Base-by-base conservation (phyloP, 257 asterid species). In the Nicotiana knightiana region DNA sequence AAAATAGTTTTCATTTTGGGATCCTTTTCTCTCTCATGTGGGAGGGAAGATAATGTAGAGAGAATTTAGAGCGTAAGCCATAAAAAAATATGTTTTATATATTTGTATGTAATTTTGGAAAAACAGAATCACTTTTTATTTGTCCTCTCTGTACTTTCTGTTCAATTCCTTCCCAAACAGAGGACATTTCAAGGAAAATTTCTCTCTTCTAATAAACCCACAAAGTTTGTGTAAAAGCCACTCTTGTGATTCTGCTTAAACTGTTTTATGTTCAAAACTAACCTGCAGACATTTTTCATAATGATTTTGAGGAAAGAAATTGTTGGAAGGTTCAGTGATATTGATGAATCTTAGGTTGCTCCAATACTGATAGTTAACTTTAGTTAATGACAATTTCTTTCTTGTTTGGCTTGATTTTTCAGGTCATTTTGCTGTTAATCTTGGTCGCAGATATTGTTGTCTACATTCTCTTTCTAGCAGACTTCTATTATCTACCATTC, bases 401-500 rank as follows among this genome's bases (percentile, higher is more conserved):
- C 63, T 73, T 75, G 46, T 28, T 75, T 26, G 28, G 58, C 64
- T 28, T 75, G 43, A 51, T 51, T 15, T 75, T 84, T 84, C 91
- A 96, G 99, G 91, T 93, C 86, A 83, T 86, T 86, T 81, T 94
- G 83, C 68, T 94, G 90, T 53, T 90, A 70, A 35, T 94, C 68
- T 78, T 94, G 95, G 81, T 91, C 70, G 89, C 90, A 54, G 99
- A 96, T 88, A 68, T 94, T 64, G 46, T 85, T 81, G 89, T 90
- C 86, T 91, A 87, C 82, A 88, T 76, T 84, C 65, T 93, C 77
- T 93, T 97, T 80, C 97, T 97, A 2, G 91, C 87, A 79, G 93
- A 86, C 81, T 61, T 92, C 77, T 87, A 82, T 88, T 80, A 83
- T 84, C 99, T 95, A 81, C 98, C 99, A 39, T 85, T 96, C 85